Base-by-base conservation (phyloP, 2,329 filamentous ascomycete genomes). In the Acrocalymma vagum region DNA sequence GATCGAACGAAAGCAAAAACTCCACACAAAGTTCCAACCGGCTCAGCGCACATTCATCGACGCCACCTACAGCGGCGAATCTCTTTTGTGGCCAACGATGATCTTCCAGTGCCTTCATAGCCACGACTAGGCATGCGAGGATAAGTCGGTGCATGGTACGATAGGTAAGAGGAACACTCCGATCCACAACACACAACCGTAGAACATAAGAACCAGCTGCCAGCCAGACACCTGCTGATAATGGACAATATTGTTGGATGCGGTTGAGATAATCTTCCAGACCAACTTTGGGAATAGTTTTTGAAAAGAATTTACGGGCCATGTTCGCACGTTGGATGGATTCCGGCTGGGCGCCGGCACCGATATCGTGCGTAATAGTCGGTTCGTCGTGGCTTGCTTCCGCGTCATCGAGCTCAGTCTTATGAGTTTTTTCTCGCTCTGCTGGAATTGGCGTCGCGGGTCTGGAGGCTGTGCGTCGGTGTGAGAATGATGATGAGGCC, bases 101-200 rank as follows among this genome's bases (percentile, higher is more conserved):
- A 67, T 97, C 93, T 69, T 99, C 93, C n/a, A 96, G 75, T 0
- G 90, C 89, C 73, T 97, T 99, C 82, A 92, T 94, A 10, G 93
- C 91, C 3, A 96, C 88, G 23, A 92, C 78, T 37, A 96, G 77
- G 6, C 88, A 89, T 0, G 90, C 92, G 11, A 99, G 80, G 21
- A 95, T 78, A 6, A 97, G 75, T 3, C 94, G 84, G 68, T 99
- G 93, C 47, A 90, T 87, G 49, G 95, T 97, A 41, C 90, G 82
- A 42, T 81, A 80, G 3, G 91, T 95, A 6, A 96, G 87, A 1
- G 86, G 85, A 15, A 97, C 86, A 16, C 87, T 82, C 53, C 83
- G 83, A 63, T 95, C 69, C 36, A 78, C 89, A 29, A 86, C 79
- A 9, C 93, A 84, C 27, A 97, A 78, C 16, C 87, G 84, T 63